Conservation (phyloP, 2,329 filamentous ascomycete species). For the Ascocoryne sarcoides region DNA sequence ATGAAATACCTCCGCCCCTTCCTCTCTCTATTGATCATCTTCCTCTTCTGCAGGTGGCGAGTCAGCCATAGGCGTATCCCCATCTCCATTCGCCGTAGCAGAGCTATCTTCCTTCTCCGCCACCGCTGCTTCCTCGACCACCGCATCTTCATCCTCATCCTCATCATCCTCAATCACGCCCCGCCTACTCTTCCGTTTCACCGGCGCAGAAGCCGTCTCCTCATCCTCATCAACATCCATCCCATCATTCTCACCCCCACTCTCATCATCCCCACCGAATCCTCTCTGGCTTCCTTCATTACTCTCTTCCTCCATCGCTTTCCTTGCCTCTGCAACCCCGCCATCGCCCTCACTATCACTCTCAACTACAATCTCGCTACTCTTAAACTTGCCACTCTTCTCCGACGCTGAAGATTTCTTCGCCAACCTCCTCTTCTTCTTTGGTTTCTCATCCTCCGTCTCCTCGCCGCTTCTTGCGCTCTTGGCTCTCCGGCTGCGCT, state of each 20-base stretch:
- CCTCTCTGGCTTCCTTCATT: too few relatives aligned
- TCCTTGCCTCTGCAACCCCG: conserved; percentile 22
- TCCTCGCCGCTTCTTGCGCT: conserved; percentile 21
- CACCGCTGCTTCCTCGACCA: conserved; percentile 3
- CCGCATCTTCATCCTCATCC: conserved; percentile 21
- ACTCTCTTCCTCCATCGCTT: conserved; percentile 24
- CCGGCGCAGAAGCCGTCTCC: conserved; percentile 17
- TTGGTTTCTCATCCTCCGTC: conserved; percentile 30
- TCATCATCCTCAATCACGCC: conserved; percentile 26
- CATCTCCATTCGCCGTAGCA: conserved; percentile 21
- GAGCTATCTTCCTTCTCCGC: conserved; percentile 22
- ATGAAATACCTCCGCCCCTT: too few relatives aligned
- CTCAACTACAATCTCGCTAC: conserved; percentile 29
- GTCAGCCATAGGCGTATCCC: conserved; percentile 26
- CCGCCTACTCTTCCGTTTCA: conserved; percentile 20
- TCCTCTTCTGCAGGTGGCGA: background rate
- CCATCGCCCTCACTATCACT: conserved; percentile 28
- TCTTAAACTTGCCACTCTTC: conserved; percentile 25
- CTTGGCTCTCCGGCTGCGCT: conserved; percentile 16
- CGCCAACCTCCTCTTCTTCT: conserved; percentile 28
- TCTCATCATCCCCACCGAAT: too few relatives aligned
- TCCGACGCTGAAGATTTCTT: conserved; percentile 25
- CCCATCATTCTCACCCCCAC: conserved; percentile 1
- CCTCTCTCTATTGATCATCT: too few relatives aligned
- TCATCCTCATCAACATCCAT: conserved; percentile 22